Conservation (phyloP, 2,329 filamentous ascomycete species). For the Cryphonectria parasitica region DNA sequence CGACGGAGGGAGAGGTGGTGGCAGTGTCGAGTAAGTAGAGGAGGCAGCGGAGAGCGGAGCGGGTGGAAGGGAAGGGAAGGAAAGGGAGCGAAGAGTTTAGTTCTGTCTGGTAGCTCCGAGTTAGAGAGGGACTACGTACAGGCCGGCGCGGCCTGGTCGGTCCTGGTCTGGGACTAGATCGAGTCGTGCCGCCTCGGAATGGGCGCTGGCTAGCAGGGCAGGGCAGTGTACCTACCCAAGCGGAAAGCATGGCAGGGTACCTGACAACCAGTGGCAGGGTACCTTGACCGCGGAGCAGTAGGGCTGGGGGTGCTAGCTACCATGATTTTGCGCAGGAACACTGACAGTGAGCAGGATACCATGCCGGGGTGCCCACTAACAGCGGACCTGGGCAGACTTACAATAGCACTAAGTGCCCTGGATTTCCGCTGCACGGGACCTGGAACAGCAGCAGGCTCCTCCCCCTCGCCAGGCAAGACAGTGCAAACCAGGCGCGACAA, state of each 20-base stretch:
- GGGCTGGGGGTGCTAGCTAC: not conserved
- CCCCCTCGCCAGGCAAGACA: not conserved
- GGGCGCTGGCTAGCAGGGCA: slow-evolving; percentile 1
- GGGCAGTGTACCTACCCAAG: not conserved
- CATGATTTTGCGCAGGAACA: not conserved
- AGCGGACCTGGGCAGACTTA: not conserved
- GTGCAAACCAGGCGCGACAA: not conserved
- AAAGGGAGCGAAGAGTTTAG: slow-evolving; percentile 18
- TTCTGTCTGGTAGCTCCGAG: slow-evolving; percentile 12
- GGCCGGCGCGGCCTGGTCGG: slow-evolving; percentile 15
- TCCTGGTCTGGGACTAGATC: slow-evolving; percentile 7
- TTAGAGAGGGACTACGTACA: slow-evolving; percentile 13
- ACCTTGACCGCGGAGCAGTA: not conserved
- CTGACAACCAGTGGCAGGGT: not conserved
- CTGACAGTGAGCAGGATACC: slow-evolving; percentile 1
- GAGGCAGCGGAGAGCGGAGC: slow-evolving; percentile 12
- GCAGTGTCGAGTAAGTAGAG: slow-evolving; percentile 14
- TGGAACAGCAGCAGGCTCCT: not conserved
- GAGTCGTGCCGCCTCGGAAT: slow-evolving; percentile 3
- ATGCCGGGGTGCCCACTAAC: not conserved
- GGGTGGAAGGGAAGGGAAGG: slow-evolving; percentile 12
- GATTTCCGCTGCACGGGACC: not conserved
- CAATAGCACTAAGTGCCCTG: not conserved
- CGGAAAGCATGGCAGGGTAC: not conserved
- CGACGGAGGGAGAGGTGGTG: slow-evolving; percentile 20